phyloP scores from a whole-genome alignment of 2,329 filamentous ascomycete species.

The Penicillium sp. region DNA sequence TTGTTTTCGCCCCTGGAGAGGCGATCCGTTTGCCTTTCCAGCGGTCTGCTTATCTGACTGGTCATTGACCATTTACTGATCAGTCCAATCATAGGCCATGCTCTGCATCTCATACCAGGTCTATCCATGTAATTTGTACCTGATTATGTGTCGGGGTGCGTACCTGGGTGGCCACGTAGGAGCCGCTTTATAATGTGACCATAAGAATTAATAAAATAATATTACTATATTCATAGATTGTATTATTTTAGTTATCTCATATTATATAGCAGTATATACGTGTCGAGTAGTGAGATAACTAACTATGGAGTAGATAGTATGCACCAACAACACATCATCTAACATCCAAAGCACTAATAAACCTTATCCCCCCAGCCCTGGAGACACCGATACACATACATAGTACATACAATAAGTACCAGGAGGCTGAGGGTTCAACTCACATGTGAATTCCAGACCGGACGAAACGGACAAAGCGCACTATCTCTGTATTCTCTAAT shows the following conservation, averaged over 20 bases:
- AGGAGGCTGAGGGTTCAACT: slow-evolving; percentile 3
- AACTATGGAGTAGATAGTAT: not conserved
- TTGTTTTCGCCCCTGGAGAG: slow-evolving; percentile 1
- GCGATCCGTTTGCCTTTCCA: slow-evolving; percentile 20
- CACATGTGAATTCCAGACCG: slow-evolving; percentile 5
- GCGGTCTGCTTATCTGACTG: slow-evolving; percentile 18
- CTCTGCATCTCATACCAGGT: slow-evolving; percentile 13
- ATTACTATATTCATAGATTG: not conserved
- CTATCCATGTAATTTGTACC: slow-evolving; percentile 19
- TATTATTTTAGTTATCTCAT: not conserved
- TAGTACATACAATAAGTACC: not conserved
- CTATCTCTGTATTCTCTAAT: not conserved
- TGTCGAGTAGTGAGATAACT: not conserved
- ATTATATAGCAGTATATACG: not conserved
- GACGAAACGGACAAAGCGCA: slow-evolving; percentile 6
- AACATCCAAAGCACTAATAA: not conserved
- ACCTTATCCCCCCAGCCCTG: not conserved
- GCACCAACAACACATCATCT: not conserved
- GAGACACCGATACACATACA: not conserved
- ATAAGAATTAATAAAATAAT: not conserved
- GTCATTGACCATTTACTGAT: not conserved
- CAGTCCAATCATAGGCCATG: slow-evolving; percentile 10
- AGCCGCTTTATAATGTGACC: not conserved
- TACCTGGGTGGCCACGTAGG: slow-evolving; percentile 19
- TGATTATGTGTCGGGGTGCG: slow-evolving; percentile 7